Conservation (phyloP, 2,329 filamentous ascomycete genomes). For the Aspergillus floridensis region DNA sequence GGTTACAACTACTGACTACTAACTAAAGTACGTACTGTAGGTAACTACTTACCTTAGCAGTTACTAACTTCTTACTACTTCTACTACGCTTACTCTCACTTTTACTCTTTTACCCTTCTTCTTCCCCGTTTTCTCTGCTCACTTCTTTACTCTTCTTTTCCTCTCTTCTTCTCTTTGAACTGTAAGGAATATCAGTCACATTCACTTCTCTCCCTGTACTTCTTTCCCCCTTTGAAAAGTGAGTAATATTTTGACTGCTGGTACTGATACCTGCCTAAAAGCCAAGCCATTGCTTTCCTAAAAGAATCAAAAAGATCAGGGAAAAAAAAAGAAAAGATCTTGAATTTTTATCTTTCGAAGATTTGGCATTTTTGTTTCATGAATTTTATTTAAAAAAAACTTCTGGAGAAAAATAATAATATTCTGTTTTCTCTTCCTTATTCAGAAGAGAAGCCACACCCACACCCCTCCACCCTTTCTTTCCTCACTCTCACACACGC, state of each 20-base stretch:
- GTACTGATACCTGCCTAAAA: slow-evolving; percentile 6
- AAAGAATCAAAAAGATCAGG: neutral
- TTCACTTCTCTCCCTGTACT: neutral
- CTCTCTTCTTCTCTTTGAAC: slow-evolving; percentile 6
- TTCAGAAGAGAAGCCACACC: slow-evolving; percentile 14
- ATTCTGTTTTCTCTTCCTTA: slow-evolving; percentile 15
- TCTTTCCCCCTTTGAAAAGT: neutral
- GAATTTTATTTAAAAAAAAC: slow-evolving; percentile 12
- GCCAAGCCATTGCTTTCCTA: neutral
- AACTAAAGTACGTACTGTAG: no score
- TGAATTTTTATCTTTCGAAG: neutral
- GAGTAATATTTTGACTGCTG: slow-evolving; percentile 3
- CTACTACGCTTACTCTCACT: neutral
- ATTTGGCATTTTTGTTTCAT: slow-evolving; percentile 8
- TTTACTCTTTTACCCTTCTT: slow-evolving; percentile 8
- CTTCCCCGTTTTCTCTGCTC: slow-evolving; percentile 1
- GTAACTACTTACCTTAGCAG: neutral
- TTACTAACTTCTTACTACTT: no score
- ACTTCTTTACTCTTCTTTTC: slow-evolving; percentile 4
- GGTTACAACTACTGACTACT: neutral
- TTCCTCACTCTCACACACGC: slow-evolving; percentile 6
- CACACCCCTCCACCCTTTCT: slow-evolving; percentile 12
- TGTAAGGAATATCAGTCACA: slow-evolving; percentile 6
- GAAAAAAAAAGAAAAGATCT: neutral
- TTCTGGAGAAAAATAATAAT: slow-evolving; percentile 10